These are phyloP conservation scores for Colletotrichum graminicola DNA, from an alignment of 2,329 filamentous ascomycete species.

Conservation along the genomic window DNA sequence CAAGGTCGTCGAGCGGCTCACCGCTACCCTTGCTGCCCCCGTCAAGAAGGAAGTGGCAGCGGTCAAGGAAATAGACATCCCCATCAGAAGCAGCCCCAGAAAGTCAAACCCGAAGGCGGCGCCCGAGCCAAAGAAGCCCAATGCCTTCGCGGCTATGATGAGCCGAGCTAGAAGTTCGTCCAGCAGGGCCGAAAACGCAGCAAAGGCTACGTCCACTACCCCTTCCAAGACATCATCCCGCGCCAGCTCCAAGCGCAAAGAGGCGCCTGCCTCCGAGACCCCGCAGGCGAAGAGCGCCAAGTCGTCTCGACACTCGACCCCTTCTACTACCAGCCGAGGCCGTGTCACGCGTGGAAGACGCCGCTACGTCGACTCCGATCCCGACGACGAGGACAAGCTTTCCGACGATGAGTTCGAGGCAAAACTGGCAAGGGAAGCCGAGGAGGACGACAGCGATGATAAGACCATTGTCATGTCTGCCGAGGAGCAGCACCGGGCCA, in stretches of 20 bases:
- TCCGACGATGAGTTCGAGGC: constrained; percentile 89
- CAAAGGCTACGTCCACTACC: constrained; percentile 40
- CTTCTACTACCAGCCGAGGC: constrained; percentile 66
- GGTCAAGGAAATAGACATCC: constrained; percentile 46
- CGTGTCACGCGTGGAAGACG: constrained; percentile 54
- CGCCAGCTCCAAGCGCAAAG: constrained; percentile 51
- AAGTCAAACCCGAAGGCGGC: constrained; percentile 46
- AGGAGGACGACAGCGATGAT: constrained; percentile 55
- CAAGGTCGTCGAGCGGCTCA: constrained; percentile 78
- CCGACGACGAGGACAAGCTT: constrained; percentile 69
- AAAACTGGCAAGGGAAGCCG: constrained; percentile 75
- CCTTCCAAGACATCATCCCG: constrained; percentile 41
- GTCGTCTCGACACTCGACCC: constrained; percentile 81
- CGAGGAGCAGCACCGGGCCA: constrained; percentile 74
- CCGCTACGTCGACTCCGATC: constrained; percentile 67
- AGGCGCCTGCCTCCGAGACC: constrained; percentile 47
- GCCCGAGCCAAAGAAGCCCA: constrained; percentile 47
- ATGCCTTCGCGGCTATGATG: constrained; percentile 70
- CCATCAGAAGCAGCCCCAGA: constrained; percentile 53
- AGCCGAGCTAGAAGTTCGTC: constrained; percentile 43
- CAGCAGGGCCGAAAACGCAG: constrained; percentile 44
- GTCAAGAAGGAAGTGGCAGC: constrained; percentile 48
- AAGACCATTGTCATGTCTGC: constrained; percentile 54
- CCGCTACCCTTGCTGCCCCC: constrained; percentile 49
- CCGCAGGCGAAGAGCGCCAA: constrained; percentile 75